phyloP scores from a whole-genome alignment of 2,329 filamentous ascomycete genomes.

The Hawksworthiomyces lignivorus region DNA sequence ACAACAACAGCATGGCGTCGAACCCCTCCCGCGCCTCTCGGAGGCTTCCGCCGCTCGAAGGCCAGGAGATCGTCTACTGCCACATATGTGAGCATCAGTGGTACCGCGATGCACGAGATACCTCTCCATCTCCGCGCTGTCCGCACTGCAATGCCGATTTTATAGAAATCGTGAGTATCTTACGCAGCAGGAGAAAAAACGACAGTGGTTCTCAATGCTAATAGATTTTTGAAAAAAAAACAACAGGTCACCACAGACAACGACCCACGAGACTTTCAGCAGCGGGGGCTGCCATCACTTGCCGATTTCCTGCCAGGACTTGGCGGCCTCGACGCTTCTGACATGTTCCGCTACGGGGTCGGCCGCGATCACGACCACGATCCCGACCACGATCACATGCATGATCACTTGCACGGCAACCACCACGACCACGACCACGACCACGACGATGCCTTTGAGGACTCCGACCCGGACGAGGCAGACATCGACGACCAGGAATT shows the following conservation, averaged over 20 bases:
- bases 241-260: slow-evolving; percentile 45
- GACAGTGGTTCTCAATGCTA: too few species aligned
- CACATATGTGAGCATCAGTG: slow-evolving; percentile 76
- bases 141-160: slow-evolving; percentile 71
- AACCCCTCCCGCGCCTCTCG: slow-evolving; percentile 12
- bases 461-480: slow-evolving; percentile 51
- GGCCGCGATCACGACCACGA: background rate
- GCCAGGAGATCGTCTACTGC: slow-evolving; percentile 74
- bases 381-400: background rate
- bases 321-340: background rate
- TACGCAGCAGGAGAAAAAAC: too few species aligned
- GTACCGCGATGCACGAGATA: slow-evolving; percentile 62
- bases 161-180: slow-evolving; percentile 69
- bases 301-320: slow-evolving; percentile 4
- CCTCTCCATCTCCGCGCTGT: slow-evolving; percentile 65
- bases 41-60: slow-evolving; percentile 42
- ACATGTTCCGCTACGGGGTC: background rate
- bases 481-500: slow-evolving; percentile 48
- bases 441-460: slow-evolving; percentile 19
- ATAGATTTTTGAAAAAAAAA: too few species aligned
- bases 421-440: slow-evolving; percentile 14
- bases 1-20: slow-evolving; percentile 22
- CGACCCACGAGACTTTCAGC: slow-evolving; percentile 48
- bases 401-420: too few species aligned
- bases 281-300: background rate